Conservation (phyloP, 1,139 yeast species). For the Candida tetrigidarum region DNA sequence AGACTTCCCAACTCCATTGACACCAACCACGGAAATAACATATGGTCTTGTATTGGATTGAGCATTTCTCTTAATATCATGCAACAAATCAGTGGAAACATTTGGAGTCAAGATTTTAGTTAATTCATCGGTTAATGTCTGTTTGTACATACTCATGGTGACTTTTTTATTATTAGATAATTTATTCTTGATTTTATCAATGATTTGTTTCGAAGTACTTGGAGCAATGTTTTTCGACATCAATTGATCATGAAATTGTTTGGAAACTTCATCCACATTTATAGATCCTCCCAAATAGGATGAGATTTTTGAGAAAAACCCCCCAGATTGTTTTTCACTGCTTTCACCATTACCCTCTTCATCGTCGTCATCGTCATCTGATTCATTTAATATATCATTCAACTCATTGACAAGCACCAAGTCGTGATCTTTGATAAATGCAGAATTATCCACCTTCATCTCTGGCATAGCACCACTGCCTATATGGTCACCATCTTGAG, state of each 20-base stretch:
- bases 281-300: conserved; percentile 45
- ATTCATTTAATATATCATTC: conserved; percentile 43
- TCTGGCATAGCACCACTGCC: conserved; percentile 52
- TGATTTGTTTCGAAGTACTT: conserved; percentile 40
- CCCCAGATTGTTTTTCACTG: conserved; percentile 16
- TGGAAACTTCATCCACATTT: conserved; percentile 43
- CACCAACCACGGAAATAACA: conserved; percentile 96
- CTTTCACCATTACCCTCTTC: conserved; percentile 13
- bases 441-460: conserved; percentile 31
- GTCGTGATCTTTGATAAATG: conserved; percentile 44
- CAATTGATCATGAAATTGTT: conserved; percentile 47
- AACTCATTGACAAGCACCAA: conserved; percentile 48
- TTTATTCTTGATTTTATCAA: conserved; percentile 39
- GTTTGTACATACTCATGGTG: conserved; percentile 41
- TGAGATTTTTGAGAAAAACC: conserved; percentile 40
- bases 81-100: conserved; percentile 84
- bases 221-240: conserved; percentile 50
- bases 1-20: conserved; percentile 97
- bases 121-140: conserved; percentile 73
- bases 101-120: conserved; percentile 90
- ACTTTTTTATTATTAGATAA: conserved; percentile 34
- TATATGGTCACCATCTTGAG: conserved; percentile 19
- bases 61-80: conserved; percentile 63
- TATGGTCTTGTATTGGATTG: conserved; percentile 59
- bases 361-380: conserved; percentile 31